Base-by-base conservation (phyloP, 768 basidiomycete species). In the Lyophyllum decastes region DNA sequence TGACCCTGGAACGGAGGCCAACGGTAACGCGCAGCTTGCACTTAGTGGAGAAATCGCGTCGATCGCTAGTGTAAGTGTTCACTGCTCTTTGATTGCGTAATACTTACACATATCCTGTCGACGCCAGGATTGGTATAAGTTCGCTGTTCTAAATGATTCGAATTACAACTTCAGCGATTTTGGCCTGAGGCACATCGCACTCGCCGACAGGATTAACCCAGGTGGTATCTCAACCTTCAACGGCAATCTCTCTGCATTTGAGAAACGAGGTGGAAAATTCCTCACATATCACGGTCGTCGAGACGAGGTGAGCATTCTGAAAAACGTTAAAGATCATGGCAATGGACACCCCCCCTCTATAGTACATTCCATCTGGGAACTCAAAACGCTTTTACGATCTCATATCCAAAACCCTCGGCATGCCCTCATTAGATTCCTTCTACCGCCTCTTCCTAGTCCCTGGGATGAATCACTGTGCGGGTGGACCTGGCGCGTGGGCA, bases 241-340 rank as follows among this genome's bases (percentile, higher is more conserved):
- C 25, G 54, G 58, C 30, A 38, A 59, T 25, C 44, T 62, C 4
- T 52, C 58, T 1, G 46, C 48, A 2, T 62, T 62, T 30, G 19
- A 56, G 27, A 46, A 45, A 12, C 54, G 55, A 5, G 58, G 58
- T 2, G 61, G 58, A 1, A 62, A 57, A 26, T 57, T 62, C 40
- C 30, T 62, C 30, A 57, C 61, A 22, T 62, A 57, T 27, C 61
- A 62, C 26, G 61, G 61, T 8, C 58, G 55, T 21, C 58, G 54
- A 46, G 61, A 62, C 48, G 34, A 59, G 50, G 58, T 57, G 2
- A 26, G 30, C 19, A n/a, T 17, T 8, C 3, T 7, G 4, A 8
- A 26, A 14, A n/a, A 40, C n/a, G 25, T 8, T 44, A 6, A 8
- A 17, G 4, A 19, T 22, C 2, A 2, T 6, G 2, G 27, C 1